phyloP scores from a whole-genome alignment of 495 filamentous ascomycete species.

The Neohortaea acidophila region DNA sequence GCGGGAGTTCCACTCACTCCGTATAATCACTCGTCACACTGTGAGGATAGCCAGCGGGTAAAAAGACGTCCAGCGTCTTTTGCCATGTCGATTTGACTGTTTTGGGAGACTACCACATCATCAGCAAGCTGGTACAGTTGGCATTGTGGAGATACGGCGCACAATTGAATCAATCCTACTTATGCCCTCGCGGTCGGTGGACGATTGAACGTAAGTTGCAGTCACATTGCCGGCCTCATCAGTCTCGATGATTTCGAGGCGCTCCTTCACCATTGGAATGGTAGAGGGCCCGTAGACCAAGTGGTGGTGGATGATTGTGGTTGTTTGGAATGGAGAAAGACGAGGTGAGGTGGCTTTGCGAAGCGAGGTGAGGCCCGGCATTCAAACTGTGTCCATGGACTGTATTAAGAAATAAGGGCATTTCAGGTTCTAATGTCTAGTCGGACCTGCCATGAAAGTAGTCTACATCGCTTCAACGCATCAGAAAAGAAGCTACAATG shows the following conservation, averaged over 20 bases:
- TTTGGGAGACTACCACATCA: conserved; percentile 12
- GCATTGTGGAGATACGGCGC: conserved; percentile 5
- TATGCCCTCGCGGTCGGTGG: conserved; percentile 7
- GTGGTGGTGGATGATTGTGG: no score
- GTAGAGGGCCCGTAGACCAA: no score
- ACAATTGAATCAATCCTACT: conserved; percentile 27
- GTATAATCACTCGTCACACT: conserved; percentile 85
- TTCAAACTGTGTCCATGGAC: no score
- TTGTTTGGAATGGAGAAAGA: no score
- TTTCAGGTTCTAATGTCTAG: no score
- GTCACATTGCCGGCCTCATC: conserved; percentile 38
- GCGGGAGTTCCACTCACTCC: conserved; percentile 32
- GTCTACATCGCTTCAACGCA: conserved; percentile 5
- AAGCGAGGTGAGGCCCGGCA: no score
- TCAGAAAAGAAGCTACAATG: neutral
- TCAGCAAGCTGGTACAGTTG: neutral
- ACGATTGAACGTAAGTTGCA: conserved; percentile 31
- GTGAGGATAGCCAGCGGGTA: conserved; percentile 85
- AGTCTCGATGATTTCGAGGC: conserved; percentile 25
- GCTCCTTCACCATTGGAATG: conserved; percentile 1
- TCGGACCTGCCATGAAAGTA: no score
- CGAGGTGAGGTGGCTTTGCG: no score
- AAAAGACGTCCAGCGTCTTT: conserved; percentile 53
- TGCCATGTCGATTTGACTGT: conserved; percentile 23
- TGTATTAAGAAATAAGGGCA: no score